Evolutionary conservation across 2,329 filamentous ascomycete genomes (phyloP), one percentile per base, ranked within the genome.

Genomic region (Fusarium coffeatum): DNA sequence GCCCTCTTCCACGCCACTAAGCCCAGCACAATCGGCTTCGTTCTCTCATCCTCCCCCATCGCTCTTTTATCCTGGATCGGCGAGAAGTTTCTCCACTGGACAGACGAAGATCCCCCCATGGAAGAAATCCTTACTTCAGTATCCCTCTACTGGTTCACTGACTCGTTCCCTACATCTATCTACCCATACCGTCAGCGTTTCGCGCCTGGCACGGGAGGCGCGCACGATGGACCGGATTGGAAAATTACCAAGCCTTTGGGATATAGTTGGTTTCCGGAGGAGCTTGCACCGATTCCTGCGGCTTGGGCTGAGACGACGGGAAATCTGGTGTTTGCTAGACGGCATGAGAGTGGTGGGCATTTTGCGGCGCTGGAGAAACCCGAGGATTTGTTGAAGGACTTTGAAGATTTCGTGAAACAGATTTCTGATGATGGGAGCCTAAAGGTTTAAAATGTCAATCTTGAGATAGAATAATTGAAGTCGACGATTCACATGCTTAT

Each of bases 321-420:
- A 1, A 64, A 64, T 16, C 23, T 64, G 0, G 61, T 64, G 1
- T 64, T 58, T 1, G 28, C 28, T 15, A 25, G 45, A 0, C 15
- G 25, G 3, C 61, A 64, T 25, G n/a, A 59, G 13, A 11, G 40
- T 1, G 61, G 61, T 0, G 61, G 61, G 0, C 61, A 64, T 0
- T 64, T 64, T n/a, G 59, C 61, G 18, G 61, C 61, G 0, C 2
- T 64, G 0, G 61, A 64, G 13, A 37, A 27, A 4, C 61, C 61
- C 0, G 59, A 47, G 3, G 30, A 28, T 8, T 8, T 64, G 11
- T 3, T 64, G 18, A 28, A 28, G 22, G 59, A 58, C 8, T 28
- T 64, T 4, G 22, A 20, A 3, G 61, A 64, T 4, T 64, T 64
- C 25, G 27, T 64, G 4, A 20, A 46, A 27, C 59, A 64, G 22